phyloP scores from a whole-genome alignment of 2,329 filamentous ascomycete species.

The Pyrenochaeta sp. region DNA sequence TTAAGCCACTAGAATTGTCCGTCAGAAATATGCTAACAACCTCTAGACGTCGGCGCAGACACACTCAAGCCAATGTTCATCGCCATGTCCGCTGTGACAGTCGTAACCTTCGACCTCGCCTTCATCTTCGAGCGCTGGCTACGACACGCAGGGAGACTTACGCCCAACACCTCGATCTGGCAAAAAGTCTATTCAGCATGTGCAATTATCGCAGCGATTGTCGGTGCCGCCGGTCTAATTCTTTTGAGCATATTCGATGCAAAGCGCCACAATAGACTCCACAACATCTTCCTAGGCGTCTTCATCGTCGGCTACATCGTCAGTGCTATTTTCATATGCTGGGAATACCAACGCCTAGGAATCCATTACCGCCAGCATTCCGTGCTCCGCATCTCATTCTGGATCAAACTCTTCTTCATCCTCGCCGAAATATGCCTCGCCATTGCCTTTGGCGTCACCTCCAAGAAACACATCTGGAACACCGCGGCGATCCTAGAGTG shows the following conservation, averaged over 20 bases:
- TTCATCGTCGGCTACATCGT: slow-evolving; percentile 89
- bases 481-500: slow-evolving; percentile 81
- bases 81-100: slow-evolving; percentile 73
- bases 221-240: slow-evolving; percentile 82
- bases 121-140: slow-evolving; percentile 87
- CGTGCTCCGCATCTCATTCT: slow-evolving; percentile 81
- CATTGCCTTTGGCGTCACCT: slow-evolving; percentile 73
- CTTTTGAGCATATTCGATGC: slow-evolving; percentile 88
- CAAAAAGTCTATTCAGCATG: slow-evolving; percentile 71
- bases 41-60: slow-evolving; percentile 64
- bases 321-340: slow-evolving; percentile 86
- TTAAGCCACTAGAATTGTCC: neutral
- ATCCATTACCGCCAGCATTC: slow-evolving; percentile 78
- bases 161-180: slow-evolving; percentile 71
- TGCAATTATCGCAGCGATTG: slow-evolving; percentile 72
- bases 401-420: slow-evolving; percentile 86
- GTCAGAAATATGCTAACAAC: slow-evolving; percentile 14
- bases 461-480: slow-evolving; percentile 63
- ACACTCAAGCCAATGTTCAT: slow-evolving; percentile 81
- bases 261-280: slow-evolving; percentile 68
- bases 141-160: slow-evolving; percentile 80
- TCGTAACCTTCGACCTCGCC: slow-evolving; percentile 80
- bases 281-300: slow-evolving; percentile 78
- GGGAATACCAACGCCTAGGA: slow-evolving; percentile 87
- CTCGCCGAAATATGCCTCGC: slow-evolving; percentile 78